A percentile compares a stretch with the other conserved stretches of the same genome.
Conservation (phyloP, 2,329 filamentous ascomycete genomes). For the Aspergillus melleus region DNA sequence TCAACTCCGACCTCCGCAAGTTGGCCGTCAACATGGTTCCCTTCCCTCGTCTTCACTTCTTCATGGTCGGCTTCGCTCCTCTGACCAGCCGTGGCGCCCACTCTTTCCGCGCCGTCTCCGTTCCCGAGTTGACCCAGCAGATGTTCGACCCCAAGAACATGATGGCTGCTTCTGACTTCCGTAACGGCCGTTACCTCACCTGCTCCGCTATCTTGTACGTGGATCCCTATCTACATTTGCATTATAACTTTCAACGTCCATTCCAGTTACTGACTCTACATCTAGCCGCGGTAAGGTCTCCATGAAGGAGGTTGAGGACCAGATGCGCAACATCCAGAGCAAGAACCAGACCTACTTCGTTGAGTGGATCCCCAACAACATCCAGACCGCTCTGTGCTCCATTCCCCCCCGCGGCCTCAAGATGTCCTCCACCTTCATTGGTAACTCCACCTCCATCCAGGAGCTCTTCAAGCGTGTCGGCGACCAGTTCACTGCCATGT, state of each 20-base stretch:
- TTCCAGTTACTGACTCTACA: not conserved
- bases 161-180: constrained; percentile 99
- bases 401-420: constrained; percentile 96
- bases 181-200: constrained; percentile 98
- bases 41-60: constrained; percentile 99
- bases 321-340: constrained; percentile 99
- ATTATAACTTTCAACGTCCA: not conserved
- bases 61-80: constrained; percentile 99
- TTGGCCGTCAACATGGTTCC: constrained; percentile 99
- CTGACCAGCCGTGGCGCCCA: constrained; percentile 88
- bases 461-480: constrained; percentile 99
- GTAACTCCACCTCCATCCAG: constrained; percentile 99
- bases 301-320: constrained; percentile 99
- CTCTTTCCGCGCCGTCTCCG: constrained; percentile 96
- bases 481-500: constrained; percentile 99
- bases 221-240: not conserved
- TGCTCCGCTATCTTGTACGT: constrained; percentile 95
- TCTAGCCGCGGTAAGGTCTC: constrained; percentile 95
- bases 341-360: constrained; percentile 99
- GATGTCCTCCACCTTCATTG: constrained; percentile 99
- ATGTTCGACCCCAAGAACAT: constrained; percentile 99
- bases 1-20: constrained; percentile 99
- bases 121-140: constrained; percentile 98
- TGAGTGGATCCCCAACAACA: constrained; percentile 99
- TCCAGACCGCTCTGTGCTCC: constrained; percentile 98